Base-by-base conservation (phyloP, 495 filamentous ascomycete genomes). In the Penicillium bovifimosum region DNA sequence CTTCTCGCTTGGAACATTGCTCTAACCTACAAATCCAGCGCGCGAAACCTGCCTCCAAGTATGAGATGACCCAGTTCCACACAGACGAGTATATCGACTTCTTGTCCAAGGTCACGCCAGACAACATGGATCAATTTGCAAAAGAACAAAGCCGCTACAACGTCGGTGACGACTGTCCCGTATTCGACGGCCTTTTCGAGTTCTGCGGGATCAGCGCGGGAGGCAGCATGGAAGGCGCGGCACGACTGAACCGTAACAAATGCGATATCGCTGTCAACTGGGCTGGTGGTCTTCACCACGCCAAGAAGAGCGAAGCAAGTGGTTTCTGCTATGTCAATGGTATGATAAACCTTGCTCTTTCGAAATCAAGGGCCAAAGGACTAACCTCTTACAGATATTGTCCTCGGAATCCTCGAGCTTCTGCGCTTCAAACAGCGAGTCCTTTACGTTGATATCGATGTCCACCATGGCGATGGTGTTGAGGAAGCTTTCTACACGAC, bases 21-120 rank as follows among this genome's bases (percentile, higher is more conserved):
- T 14, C 63, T 76, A 46, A 76, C 52, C 41, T 41, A 47, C 58
- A 51, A 58, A 55, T 17, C n/a, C 61, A 96, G 91, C 89, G 93
- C 60, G 93, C 93, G 36, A 99, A 99, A 76, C 93, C 93, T 9
- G 93, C 93, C 13, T 92, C 89, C 26, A 90, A 88, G 52, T 86
- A 87, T 56, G 93, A 99, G 65, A 99, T 99, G 93, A 96, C 93
- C 50, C 95, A 97, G 66, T 99, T 97, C 65, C 93, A 99, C 69
- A 96, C 93, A 7, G 93, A 99, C 67, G 93, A 99, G 70, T 99
- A 99, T 68, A 91, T 99, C 62, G 95, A 99, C 49, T 99, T 99
- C 69, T 75, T 99, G 16, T 86, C 89, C 47, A 91, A 90, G 58
- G 95, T 99, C 18, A 97, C 93, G 0, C 95, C 93, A 5, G 93